A percentile compares a stretch with the other conserved stretches of the same genome.
Conservation (phyloP, 1,284 basidiomycete genomes). For the Mycosarcoma mackinlayi region DNA sequence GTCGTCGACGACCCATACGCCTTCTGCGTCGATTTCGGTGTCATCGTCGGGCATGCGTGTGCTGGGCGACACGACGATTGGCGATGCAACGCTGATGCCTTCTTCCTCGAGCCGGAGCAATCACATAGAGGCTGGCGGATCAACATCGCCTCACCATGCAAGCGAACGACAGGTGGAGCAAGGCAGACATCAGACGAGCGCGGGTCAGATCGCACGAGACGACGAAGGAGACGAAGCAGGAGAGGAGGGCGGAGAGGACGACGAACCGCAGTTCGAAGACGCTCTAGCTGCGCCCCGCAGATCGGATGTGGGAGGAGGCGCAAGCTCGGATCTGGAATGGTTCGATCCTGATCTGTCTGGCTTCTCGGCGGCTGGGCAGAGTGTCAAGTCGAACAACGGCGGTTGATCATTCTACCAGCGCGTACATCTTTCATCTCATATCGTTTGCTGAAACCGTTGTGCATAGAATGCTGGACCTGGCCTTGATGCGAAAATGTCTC, state of each 20-base stretch:
- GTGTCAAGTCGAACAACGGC: conserved; percentile 10
- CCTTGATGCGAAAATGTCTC: neutral
- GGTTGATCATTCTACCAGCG: too few relatives aligned
- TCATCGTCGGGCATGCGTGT: conserved; percentile 12
- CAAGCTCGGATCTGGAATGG: conserved; percentile 46
- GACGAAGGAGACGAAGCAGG: conserved; percentile 8
- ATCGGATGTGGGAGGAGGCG: neutral
- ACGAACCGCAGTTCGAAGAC: conserved; percentile 10
- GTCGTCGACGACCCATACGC: conserved; percentile 16
- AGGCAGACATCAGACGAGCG: too few relatives aligned
- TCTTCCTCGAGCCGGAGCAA: neutral
- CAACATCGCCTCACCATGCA: too few relatives aligned
- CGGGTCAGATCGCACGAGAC: too few relatives aligned
- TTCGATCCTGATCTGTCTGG: conserved; percentile 54
- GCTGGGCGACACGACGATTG: conserved; percentile 11
- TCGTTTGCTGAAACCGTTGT: too few relatives aligned
- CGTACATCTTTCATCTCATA: neutral
- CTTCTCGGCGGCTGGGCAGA: conserved; percentile 37
- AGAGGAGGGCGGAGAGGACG: conserved; percentile 8
- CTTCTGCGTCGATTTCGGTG: conserved; percentile 16
- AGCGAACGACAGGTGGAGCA: too few relatives aligned
- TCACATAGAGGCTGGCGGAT: neutral
- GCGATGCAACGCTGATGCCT: conserved; percentile 21
- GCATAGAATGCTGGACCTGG: too few relatives aligned
- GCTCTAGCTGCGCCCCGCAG: conserved; percentile 4